Evolutionary conservation across 495 filamentous ascomycete species (phyloP).

Genomic region (Beverwykella pulmonaria): DNA sequence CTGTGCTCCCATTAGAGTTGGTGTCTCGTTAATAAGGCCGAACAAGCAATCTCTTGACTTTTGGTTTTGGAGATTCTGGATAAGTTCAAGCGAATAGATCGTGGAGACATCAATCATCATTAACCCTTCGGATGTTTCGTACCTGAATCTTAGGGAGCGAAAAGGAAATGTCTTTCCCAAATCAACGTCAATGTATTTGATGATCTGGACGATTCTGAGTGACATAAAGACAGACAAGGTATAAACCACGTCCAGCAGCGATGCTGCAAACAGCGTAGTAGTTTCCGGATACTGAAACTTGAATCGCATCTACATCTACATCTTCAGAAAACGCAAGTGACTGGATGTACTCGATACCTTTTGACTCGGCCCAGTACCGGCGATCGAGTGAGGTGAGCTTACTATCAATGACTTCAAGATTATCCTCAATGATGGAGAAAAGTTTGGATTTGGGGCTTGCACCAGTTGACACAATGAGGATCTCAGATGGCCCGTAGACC

Average conservation of each 20-base stretch:
- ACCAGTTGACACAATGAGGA: slow-evolving; percentile 72
- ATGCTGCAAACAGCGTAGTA: slow-evolving; percentile 91
- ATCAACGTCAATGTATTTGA: slow-evolving; percentile 78
- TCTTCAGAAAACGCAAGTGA: slow-evolving; percentile 76
- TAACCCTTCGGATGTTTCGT: slow-evolving; percentile 83
- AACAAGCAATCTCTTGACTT: slow-evolving; percentile 80
- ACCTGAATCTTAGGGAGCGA: slow-evolving; percentile 82
- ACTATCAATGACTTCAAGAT: slow-evolving; percentile 57
- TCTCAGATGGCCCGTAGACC: slow-evolving; percentile 74
- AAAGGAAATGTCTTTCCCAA: slow-evolving; percentile 65
- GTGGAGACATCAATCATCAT: slow-evolving; percentile 95
- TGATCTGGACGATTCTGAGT: slow-evolving; percentile 55
- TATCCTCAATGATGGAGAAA: slow-evolving; percentile 71
- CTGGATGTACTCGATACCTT: slow-evolving; percentile 77
- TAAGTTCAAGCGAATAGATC: slow-evolving; percentile 80
- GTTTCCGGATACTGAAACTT: slow-evolving; percentile 74
- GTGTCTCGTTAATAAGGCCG: slow-evolving; percentile 79
- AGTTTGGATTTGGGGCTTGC: slow-evolving; percentile 72
- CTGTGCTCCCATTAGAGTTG: slow-evolving; percentile 85
- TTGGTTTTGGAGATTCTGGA: slow-evolving; percentile 78
- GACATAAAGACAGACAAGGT: not conserved
- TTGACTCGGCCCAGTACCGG: slow-evolving; percentile 83
- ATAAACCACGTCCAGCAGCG: slow-evolving; percentile 66
- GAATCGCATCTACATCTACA: slow-evolving; percentile 76
- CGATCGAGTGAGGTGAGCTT: slow-evolving; percentile 71